Base-by-base conservation (phyloP, 441 rosid genomes). In the Gossypium gossypioides region DNA sequence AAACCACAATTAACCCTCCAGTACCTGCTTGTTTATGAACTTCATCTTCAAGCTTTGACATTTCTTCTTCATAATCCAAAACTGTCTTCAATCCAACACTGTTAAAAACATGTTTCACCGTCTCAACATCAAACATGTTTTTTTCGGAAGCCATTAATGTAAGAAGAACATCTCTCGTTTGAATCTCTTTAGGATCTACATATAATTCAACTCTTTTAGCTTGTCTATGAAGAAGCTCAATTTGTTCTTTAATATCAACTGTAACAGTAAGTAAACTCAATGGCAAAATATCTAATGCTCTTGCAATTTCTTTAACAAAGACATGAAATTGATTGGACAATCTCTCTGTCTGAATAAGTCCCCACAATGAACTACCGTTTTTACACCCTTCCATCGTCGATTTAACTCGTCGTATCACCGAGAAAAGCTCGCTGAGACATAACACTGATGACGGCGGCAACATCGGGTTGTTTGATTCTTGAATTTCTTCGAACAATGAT, bases 211-310 rank as follows among this genome's bases (percentile, higher is more conserved):
- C 81, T 70, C 87, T 79, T 64, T 81, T 89, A 3, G 81, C 84
- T 71, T 89, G 95, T 84, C 58, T 83, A 81, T 83, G 89, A 48
- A 86, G 87, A 62, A 87, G 87, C 79, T 86, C 91, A 69, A 89
- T 84, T 74, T 87, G 95, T 77, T 89, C 95, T 71, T 77, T 85
- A 21, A 77, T 78, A 56, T 89, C 95, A 0, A 76, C 24, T 0
- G 69, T 79, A 29, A 86, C 64, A 58, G 59, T 74, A 54, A 87
- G 88, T 85, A 87, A 63, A 72, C 87, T 89, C 64, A 86, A 59
- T 32, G 95, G 91, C 6, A 89, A 71, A 71, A 89, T 87, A 72
- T 89, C 95, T 1, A 89, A 84, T 21, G 89, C 88, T 22, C 82
- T 78, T 2, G 88, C 89, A 87, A 85, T 87, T 57, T 89, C 91